Evolutionary conservation across 2,329 filamentous ascomycete species (phyloP).

Genomic region (Cladorrhinum sp.): DNA sequence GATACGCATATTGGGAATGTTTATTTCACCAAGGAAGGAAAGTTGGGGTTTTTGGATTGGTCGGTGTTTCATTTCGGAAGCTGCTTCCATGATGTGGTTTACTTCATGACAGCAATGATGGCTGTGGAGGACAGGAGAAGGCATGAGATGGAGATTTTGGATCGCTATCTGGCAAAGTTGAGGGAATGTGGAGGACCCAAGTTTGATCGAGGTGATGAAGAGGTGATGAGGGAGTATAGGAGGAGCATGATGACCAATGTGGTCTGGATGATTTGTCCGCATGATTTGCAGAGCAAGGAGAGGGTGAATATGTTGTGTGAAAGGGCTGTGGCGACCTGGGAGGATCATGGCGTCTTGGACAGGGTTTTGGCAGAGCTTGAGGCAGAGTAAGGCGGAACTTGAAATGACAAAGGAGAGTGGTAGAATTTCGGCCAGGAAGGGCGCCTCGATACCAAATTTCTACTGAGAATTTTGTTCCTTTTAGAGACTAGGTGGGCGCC

Average conservation of each 20-base stretch:
- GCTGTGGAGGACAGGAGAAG: slow-evolving; percentile 39
- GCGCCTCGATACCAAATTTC: too few species aligned
- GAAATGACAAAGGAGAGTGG: too few species aligned
- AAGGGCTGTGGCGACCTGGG: slow-evolving; percentile 35
- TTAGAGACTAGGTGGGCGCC: too few species aligned
- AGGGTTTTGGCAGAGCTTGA: neutral
- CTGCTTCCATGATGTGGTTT: slow-evolving; percentile 43
- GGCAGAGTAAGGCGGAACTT: too few species aligned
- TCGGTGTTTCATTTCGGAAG: slow-evolving; percentile 40
- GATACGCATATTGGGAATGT: slow-evolving; percentile 44
- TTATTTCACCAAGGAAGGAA: slow-evolving; percentile 37
- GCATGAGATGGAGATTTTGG: slow-evolving; percentile 38
- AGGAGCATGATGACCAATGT: slow-evolving; percentile 34
- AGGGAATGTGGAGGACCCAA: slow-evolving; percentile 7
- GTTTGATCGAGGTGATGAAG: slow-evolving; percentile 30
- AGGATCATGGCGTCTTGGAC: slow-evolving; percentile 39
- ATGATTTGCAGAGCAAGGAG: slow-evolving; percentile 36
- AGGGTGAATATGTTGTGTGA: slow-evolving; percentile 34
- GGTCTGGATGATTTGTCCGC: slow-evolving; percentile 32
- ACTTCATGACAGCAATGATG: slow-evolving; percentile 39
- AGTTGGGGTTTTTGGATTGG: slow-evolving; percentile 43
- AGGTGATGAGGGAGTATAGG: slow-evolving; percentile 32
- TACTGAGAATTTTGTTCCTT: too few species aligned
- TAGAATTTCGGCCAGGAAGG: too few species aligned
- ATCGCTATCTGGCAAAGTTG: slow-evolving; percentile 36